Evolutionary conservation across 164 flowering plant genomes (phyloP).

Genomic region (Warburgia ugandensis): DNA sequence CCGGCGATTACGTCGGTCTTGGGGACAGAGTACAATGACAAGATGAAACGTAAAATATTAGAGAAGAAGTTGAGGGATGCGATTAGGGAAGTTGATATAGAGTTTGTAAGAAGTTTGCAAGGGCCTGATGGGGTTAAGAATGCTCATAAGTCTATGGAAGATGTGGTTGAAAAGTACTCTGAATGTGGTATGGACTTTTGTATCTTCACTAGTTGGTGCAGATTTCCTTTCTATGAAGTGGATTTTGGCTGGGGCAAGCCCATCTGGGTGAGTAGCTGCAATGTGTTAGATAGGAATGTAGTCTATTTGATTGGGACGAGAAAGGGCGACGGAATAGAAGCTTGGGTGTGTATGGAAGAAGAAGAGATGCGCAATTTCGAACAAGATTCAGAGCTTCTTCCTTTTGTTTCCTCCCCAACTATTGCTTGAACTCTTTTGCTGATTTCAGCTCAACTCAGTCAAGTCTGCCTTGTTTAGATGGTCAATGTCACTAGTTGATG

Average conservation of each 20-base stretch:
- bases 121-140: constrained; percentile 4
- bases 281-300: constrained; percentile 8
- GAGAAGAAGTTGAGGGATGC: constrained; percentile 11
- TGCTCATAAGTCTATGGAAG: neutral
- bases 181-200: constrained; percentile 9
- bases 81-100: constrained; percentile 6
- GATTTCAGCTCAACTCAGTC: too few relatives aligned
- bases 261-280: constrained; percentile 18
- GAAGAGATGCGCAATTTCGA: constrained; percentile 19
- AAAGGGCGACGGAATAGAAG: constrained; percentile 29
- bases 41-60: neutral
- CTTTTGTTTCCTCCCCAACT: constrained; percentile 7
- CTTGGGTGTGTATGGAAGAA: constrained; percentile 24
- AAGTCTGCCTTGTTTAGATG: too few relatives aligned
- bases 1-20: neutral
- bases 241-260: constrained; percentile 52
- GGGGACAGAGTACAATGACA: neutral
- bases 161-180: neutral
- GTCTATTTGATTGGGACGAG: constrained; percentile 18
- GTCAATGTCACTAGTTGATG: too few relatives aligned
- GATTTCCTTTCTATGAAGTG: too few relatives aligned
- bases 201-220: constrained; percentile 25
- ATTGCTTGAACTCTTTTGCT: too few relatives aligned
- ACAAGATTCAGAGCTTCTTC: constrained; percentile 14
- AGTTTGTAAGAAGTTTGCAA: constrained; percentile 12